Base-by-base conservation (phyloP, 768 basidiomycete species). In the Rhodosporidiobolus sp. region DNA sequence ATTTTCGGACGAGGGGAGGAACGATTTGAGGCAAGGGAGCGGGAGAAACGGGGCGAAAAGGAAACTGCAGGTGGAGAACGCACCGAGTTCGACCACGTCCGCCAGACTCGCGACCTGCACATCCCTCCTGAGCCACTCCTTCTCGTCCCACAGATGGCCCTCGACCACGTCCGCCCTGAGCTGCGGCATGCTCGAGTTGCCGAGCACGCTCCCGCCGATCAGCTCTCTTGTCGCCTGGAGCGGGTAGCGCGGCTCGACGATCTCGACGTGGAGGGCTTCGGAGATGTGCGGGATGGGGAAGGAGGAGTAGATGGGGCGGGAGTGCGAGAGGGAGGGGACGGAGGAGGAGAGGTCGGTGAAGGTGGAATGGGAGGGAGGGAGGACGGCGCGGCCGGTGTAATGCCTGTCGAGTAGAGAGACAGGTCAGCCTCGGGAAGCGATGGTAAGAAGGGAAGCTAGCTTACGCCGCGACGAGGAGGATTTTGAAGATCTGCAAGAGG, bases 251-350 rank as follows among this genome's bases (percentile, higher is more conserved):
- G 69, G 69, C 38, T 70, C 69, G 43, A 70, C 49, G 50, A 70
- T 65, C 4, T 22, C 20, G 22, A 70, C 63, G 14, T 20, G 11
- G 19, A 65, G 24, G 1, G 64, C 69, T 0, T 22, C 26, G 11
- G 49, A 22, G 57, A 70, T 38, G 30, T 70, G 63, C 35, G 63
- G 58, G 35, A 72, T 7, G 2, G 70, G 70, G 61, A 56, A 72
- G 32, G 70, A 26, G 7, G 46, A 48, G 30, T 43, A 63, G 34
- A 56, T 65, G 1, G 19, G 43, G 6, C 54, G 35, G 10, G 38
- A 20, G 20, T 35, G 48, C 14, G 43, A 16, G 1, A 32, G 19
- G 19, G 26, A 19, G 43, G 32, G 12, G 7, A 48, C 9, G 17
- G 45, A 22, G 43, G 52, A 9, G 48, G 7, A 24, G 10, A 57